Percentiles rank a stretch among this genome's conserved stretches.
These are phyloP conservation scores for Cardiospermum halicacabum DNA, from an alignment of 345 rosid genomes.

Conservation along the genomic window DNA sequence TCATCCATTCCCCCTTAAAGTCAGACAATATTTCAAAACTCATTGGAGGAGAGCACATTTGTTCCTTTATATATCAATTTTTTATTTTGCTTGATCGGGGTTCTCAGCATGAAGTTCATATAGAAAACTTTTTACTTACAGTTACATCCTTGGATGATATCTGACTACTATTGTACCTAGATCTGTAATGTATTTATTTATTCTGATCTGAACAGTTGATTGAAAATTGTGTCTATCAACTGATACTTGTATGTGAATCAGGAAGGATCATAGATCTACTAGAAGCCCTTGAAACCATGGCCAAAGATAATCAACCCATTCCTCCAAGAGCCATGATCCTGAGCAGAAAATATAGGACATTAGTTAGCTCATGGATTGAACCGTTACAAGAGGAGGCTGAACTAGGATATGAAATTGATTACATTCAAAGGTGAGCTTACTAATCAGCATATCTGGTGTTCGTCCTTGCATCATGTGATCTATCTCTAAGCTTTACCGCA, in stretches of 20 bases:
- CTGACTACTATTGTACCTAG: not conserved
- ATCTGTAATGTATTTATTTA: constrained; percentile 1
- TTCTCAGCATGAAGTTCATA: not conserved
- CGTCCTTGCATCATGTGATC: not conserved
- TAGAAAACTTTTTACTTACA: not conserved
- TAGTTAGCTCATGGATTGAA: constrained; percentile 98
- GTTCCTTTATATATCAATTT: not conserved
- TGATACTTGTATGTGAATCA: constrained; percentile 37
- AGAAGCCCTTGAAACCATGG: constrained; percentile 89
- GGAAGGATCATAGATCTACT: constrained; percentile 86
- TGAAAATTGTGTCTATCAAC: not conserved
- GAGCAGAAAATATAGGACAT: constrained; percentile 86
- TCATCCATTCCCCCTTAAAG: not conserved
- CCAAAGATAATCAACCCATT: constrained; percentile 71
- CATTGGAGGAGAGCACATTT: not conserved
- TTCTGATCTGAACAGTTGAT: constrained; percentile 9
- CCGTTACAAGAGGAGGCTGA: constrained; percentile 98
- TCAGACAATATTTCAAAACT: not conserved
- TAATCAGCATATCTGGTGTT: constrained; percentile 3
- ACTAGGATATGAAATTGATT: constrained; percentile 86
- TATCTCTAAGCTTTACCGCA: not conserved
- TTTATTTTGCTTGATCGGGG: not conserved
- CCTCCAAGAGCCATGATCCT: constrained; percentile 92
- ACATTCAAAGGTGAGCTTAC: constrained; percentile 67
- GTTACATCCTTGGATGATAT: constrained; percentile 1